Base-by-base conservation (phyloP, 805 yeast genomes). In the Schwanniomyces pseudopolymorphus region DNA sequence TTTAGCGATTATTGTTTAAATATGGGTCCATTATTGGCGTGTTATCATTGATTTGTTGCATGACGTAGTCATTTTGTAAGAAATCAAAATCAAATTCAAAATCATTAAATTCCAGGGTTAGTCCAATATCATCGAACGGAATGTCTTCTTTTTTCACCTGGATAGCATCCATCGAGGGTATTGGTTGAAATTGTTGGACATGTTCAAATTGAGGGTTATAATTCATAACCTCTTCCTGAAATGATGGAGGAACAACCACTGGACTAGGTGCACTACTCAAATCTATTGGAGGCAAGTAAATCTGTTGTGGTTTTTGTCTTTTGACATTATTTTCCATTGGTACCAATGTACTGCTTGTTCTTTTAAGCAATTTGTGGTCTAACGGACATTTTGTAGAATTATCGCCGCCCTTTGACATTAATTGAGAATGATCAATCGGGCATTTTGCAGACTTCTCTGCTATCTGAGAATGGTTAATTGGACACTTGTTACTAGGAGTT, bases 351-450 rank as follows among this genome's bases (percentile, higher is more conserved):
- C 28, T 31, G 13, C 21, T 33, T 6, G 31, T 40, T 31, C 38
- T 39, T 25, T 21, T 33, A 21, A 38, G 39, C 13, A 20, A 14
- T n/a, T 50, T 50, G 49, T 67, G 70, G 42, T 63, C 66, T 50
- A 66, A 58, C 11, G 72, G 72, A 52, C 71, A 68, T 46, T 58
- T 63, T n/a, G 65, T 53, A 26, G 59, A 58, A 13, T 43, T 45
- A 9, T 17, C 17, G 27, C n/a, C n/a, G n/a, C n/a, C n/a, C n/a
- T n/a, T n/a, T n/a, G n/a, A n/a, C 43, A 25, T 22, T 22, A 42
- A 27, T 13, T 28, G 19, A 13, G 13, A 13, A 36, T 35, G 45
- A 13, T 40, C 26, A 11, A 40, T 39, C 22, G 50, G 46, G 16
- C 40, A 45, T 42, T 51, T 24, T 20, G 31, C 9, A 3, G 40